Base-by-base conservation (phyloP, 495 filamentous ascomycete genomes). In the Podospora comata region DNA sequence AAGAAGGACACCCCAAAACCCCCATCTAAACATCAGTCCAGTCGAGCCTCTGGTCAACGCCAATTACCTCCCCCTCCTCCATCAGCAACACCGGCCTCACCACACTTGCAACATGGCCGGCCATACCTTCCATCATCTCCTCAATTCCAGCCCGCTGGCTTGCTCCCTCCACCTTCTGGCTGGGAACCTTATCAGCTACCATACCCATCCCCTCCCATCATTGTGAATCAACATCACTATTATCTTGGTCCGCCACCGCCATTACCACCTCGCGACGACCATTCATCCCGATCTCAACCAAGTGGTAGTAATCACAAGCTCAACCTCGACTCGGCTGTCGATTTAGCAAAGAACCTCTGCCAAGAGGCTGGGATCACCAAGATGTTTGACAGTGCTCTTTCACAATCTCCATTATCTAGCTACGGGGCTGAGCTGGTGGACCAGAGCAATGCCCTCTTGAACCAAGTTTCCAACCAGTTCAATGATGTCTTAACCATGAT, bases 401-500 rank as follows among this genome's bases (percentile, higher is more conserved):
- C 79, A 2, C 67, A 68, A 53, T 71, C 79, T 1, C 67, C 70
- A 44, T 81, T 74, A 74, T 74, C 79, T 64, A 68, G 70, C 6
- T 76, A 77, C 56, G 76, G 77, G 30, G 79, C 75, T 0, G 80
- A 83, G 65, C 73, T 83, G 2, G 66, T 83, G 59, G 79, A 78
- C 63, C 80, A 84, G 67, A 73, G 73, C 19, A 83, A 84, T 20
- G 83, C 82, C 6, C 75, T 89, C 60, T 84, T 78, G 67, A 84
- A 89, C 65, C 78, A 84, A 66, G 84, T 92, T 69, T 81, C 83
- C 54, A 74, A 78, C 54, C 86, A 85, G 63, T 79, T 93, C 58
- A 82, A 90, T 74, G 71, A 84, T 32, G 82, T 91, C 20, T 84
- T 92, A 60, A 91, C 89, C 1, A 77, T 84, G 19, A 92, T 92